phyloP scores from a whole-genome alignment of 371 early-diverging fungal genomes.

The Mucor lusitanicus region DNA sequence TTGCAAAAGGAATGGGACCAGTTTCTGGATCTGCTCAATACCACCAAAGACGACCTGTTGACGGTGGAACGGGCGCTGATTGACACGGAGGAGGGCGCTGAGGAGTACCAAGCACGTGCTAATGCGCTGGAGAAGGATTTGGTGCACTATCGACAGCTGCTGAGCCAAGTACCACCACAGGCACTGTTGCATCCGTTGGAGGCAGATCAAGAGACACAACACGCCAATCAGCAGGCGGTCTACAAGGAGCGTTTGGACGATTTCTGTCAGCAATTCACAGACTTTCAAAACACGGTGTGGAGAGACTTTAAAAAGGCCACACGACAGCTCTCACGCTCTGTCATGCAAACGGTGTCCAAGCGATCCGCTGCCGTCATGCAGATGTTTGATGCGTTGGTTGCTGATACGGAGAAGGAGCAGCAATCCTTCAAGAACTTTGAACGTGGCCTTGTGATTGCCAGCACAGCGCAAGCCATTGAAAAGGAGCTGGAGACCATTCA shows the following conservation, averaged over 20 bases:
- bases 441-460: conserved; percentile 32
- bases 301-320: conserved; percentile 21
- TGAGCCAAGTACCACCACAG: neutral
- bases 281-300: conserved; percentile 31
- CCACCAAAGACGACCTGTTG: conserved; percentile 40
- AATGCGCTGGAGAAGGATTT: conserved; percentile 8
- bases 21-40: conserved; percentile 31
- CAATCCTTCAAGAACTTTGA: conserved; percentile 25
- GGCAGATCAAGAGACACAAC: neutral
- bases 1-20: conserved; percentile 43
- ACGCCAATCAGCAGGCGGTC: neutral
- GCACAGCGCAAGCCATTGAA: conserved; percentile 30
- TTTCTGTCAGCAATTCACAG: neutral
- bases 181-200: conserved; percentile 32
- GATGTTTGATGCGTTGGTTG: conserved; percentile 5
- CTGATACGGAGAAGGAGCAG: conserved; percentile 17
- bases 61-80: conserved; percentile 32
- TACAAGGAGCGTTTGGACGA: conserved; percentile 10
- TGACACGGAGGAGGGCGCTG: conserved; percentile 34
- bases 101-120: conserved; percentile 25
- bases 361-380: conserved; percentile 5
- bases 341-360: conserved; percentile 7
- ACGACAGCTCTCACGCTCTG: conserved; percentile 18
- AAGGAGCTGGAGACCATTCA: conserved; percentile 45
- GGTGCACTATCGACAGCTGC: neutral